These are phyloP conservation scores for Yamadazyma songkhlaensis DNA, from an alignment of 1,139 yeast genomes.

Conservation along the genomic window DNA sequence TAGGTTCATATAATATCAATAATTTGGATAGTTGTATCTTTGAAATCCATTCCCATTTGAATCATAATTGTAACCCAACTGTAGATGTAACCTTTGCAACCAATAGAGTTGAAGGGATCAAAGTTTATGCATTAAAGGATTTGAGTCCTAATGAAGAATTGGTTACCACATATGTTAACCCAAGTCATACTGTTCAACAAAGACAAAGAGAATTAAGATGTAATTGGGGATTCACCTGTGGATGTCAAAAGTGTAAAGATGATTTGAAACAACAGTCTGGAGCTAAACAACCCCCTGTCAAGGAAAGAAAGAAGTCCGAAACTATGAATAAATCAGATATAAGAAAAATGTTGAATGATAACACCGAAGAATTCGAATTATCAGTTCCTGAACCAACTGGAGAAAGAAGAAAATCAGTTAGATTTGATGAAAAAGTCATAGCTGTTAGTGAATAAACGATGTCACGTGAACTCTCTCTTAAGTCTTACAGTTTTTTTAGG, in stretches of 20 bases:
- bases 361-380: constrained; percentile 47
- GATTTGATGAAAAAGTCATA: constrained; percentile 63
- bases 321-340: constrained; percentile 26
- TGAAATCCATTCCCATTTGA: constrained; percentile 64
- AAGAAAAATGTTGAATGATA: constrained; percentile 42
- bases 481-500: not conserved
- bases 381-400: constrained; percentile 38
- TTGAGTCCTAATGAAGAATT: constrained; percentile 68
- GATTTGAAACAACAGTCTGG: constrained; percentile 42
- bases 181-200: constrained; percentile 57
- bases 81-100: constrained; percentile 51
- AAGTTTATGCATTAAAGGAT: constrained; percentile 56
- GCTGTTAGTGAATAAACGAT: constrained; percentile 19
- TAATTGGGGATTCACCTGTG: constrained; percentile 85
- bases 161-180: constrained; percentile 68
- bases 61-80: constrained; percentile 77
- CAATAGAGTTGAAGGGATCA: constrained; percentile 52
- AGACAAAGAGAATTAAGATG: constrained; percentile 67
- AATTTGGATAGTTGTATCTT: constrained; percentile 65
- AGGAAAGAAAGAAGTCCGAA: constrained; percentile 19
- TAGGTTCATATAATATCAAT: constrained; percentile 75
- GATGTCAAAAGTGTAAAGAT: constrained; percentile 60
- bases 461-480: not conserved
- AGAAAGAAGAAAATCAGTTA: constrained; percentile 66
- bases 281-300: constrained; percentile 8